Base-by-base conservation (phyloP, 2,329 filamentous ascomycete species). In the Cercospora sp. region DNA sequence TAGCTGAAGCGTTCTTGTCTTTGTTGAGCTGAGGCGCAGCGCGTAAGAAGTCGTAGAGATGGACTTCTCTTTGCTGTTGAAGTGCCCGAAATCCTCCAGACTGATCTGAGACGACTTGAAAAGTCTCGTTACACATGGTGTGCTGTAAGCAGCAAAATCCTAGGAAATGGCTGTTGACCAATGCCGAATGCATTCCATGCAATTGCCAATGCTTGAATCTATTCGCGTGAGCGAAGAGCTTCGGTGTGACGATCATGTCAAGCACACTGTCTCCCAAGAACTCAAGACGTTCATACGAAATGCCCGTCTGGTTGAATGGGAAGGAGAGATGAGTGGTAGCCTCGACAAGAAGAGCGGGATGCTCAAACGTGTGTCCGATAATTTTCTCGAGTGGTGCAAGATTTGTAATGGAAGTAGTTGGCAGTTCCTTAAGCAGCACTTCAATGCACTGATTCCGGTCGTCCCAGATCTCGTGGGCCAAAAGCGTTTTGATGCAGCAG, bases 181-280 rank as follows among this genome's bases (percentile, higher is more conserved):
- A 82, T 0, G 91, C 90, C 0, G 90, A 89, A 66, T 91, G 90
- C 66, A 94, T 82, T 2, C 88, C 81, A 73, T 97, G 93, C 87
- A 98, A 92, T n/a, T 86, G 81, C 60, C 83, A 80, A 61, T 87
- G 86, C 2, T 82, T 78, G 10, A 87, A 79, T 2, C 83, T 76
- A 2, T 78, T 77, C 0, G 88, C 75, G 3, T 84, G 80, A 0
- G 81, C 74, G 77, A 87, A 91, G 5, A 94, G 80, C n/a, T 81
- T 83, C 0, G 81, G 82, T 7, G 92, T 88, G 60, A 97, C 82
- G 65, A 97, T 82, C 73, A 89, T 86, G 79, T 98, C 94, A 0
- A 98, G 86, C 2, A 97, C 83, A 0, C 93, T 87, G 73, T 98
- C 94, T 0, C 94, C 94, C 0, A 97, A 82, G 74, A 95, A 97